phyloP scores from a whole-genome alignment of 768 basidiomycete genomes.

The Tulasnella sp. region DNA sequence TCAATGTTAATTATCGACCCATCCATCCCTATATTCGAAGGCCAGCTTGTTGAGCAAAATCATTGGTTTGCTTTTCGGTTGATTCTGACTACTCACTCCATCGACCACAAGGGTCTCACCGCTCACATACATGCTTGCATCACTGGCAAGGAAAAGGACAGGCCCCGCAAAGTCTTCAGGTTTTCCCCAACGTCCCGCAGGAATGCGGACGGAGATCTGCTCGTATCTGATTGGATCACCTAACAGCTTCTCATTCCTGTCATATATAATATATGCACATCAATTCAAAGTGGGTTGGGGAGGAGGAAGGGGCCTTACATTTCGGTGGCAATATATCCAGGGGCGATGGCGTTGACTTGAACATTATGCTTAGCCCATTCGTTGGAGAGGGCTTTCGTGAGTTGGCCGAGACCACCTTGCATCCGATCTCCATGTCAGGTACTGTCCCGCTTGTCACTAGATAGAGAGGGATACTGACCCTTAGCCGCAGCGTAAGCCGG shows the following conservation, averaged over 20 bases:
- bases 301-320: conserved; percentile 43
- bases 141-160: conserved; percentile 56
- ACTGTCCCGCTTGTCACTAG: background rate
- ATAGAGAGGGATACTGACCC: conserved; percentile 31
- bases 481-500: conserved; percentile 91
- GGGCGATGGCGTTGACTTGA: conserved; percentile 79
- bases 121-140: conserved; percentile 58
- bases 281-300: background rate
- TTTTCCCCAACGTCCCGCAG: conserved; percentile 57
- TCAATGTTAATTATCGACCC: conserved; percentile 16
- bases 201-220: conserved; percentile 66
- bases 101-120: conserved; percentile 55
- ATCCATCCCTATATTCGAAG: conserved; percentile 19
- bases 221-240: conserved; percentile 52
- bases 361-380: conserved; percentile 87
- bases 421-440: background rate
- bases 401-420: conserved; percentile 52
- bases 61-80: background rate
- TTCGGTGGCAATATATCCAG: conserved; percentile 82
- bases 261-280: background rate
- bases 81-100: conserved; percentile 7
- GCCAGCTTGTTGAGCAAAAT: conserved; percentile 1
- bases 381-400: conserved; percentile 84
- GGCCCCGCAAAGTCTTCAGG: conserved; percentile 67
- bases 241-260: conserved; percentile 55